Conservation (phyloP, 257 asterid genomes). For the Thymus quinquecostatus region DNA sequence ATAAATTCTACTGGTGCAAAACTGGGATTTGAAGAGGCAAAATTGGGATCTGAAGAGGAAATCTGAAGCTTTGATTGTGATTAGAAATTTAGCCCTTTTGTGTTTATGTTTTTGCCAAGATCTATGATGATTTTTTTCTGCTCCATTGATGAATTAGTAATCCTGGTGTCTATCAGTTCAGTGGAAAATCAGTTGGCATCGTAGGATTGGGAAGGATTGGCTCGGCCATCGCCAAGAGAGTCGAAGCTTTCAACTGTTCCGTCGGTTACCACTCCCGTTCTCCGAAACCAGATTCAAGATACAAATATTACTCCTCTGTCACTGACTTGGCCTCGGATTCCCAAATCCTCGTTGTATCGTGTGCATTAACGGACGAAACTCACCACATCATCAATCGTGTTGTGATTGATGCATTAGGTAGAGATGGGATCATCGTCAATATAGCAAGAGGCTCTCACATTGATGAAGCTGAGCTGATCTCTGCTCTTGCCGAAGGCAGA, state of each 20-base stretch:
- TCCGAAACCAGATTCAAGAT: slow-evolving; percentile 43
- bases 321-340: slow-evolving; percentile 55
- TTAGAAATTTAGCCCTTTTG: not conserved
- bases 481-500: slow-evolving; percentile 65
- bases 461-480: slow-evolving; percentile 58
- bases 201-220: slow-evolving; percentile 83
- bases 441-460: slow-evolving; percentile 69
- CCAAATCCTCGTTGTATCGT: slow-evolving; percentile 62
- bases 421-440: slow-evolving; percentile 59
- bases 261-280: slow-evolving; percentile 64
- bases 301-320: slow-evolving; percentile 50
- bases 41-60: not conserved
- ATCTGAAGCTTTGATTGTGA: not conserved
- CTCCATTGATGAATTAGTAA: slow-evolving; percentile 13
- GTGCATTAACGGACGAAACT: slow-evolving; percentile 63
- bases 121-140: not conserved
- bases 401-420: slow-evolving; percentile 62
- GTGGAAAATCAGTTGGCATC: slow-evolving; percentile 74
- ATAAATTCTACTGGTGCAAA: not conserved
- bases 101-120: not conserved
- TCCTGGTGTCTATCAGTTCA: slow-evolving; percentile 42
- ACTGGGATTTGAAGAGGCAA: not conserved
- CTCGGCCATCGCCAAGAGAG: slow-evolving; percentile 74
- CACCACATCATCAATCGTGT: slow-evolving; percentile 58
- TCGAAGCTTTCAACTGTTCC: slow-evolving; percentile 71